phyloP scores from a whole-genome alignment of 116 monocot species.

The Papilionanthe hybrid region DNA sequence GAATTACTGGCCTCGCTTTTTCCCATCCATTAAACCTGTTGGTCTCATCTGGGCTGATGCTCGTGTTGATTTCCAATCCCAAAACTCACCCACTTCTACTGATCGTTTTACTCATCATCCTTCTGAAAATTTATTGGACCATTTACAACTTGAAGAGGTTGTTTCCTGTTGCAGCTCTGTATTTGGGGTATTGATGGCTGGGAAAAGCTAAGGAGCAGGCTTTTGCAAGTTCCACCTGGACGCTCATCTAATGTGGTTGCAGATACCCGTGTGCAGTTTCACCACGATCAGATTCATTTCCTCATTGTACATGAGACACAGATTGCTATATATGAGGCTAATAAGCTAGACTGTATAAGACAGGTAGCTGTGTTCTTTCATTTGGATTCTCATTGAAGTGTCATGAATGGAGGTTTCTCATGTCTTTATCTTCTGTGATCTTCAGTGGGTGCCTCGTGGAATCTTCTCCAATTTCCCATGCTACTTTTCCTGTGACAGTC shows the following conservation, averaged over 20 bases:
- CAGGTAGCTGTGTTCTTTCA: constrained; percentile 30
- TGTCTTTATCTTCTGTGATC: neutral
- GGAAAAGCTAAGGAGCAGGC: constrained; percentile 55
- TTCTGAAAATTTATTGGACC: neutral
- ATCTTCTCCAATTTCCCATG: constrained; percentile 53
- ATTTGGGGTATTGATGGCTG: constrained; percentile 62
- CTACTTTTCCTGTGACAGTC: constrained; percentile 57
- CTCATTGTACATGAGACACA: constrained; percentile 68
- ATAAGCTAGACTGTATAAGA: constrained; percentile 40
- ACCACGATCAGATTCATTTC: constrained; percentile 48
- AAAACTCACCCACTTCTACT: neutral
- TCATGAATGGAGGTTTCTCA: neutral
- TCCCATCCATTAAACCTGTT: constrained; percentile 22
- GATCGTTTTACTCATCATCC: neutral
- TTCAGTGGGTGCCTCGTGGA: constrained; percentile 77
- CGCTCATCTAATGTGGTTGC: constrained; percentile 31
- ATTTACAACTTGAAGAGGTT: neutral
- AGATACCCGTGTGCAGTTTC: constrained; percentile 70
- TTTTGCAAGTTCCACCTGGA: constrained; percentile 52
- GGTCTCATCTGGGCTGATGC: constrained; percentile 32
- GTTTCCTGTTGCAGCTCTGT: constrained; percentile 39
- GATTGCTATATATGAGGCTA: constrained; percentile 62
- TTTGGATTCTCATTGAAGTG: neutral
- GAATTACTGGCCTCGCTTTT: constrained; percentile 20
- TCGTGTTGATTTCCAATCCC: constrained; percentile 10